A percentile compares a stretch with the other conserved stretches of the same genome.
phyloP scores from a whole-genome alignment of 176 grass and related monocot species.

The Elaeis guineensis region DNA sequence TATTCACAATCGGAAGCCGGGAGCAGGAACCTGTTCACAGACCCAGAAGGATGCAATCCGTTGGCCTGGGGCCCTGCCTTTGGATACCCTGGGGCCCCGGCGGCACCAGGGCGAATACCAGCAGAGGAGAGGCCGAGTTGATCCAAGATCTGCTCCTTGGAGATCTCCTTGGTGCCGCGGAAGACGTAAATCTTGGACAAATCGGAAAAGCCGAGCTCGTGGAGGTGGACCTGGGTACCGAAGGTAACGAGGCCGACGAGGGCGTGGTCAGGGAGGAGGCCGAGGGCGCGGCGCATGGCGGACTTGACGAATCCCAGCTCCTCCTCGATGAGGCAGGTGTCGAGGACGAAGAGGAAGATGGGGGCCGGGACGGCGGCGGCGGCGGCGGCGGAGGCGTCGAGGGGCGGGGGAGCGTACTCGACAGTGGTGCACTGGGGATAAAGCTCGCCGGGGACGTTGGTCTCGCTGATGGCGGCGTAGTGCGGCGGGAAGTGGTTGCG shows the following conservation, averaged over 20 bases:
- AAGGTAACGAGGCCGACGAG: slow-evolving; percentile 90
- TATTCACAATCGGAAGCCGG: slow-evolving; percentile 84
- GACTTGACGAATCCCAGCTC: slow-evolving; percentile 79
- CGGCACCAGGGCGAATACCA: slow-evolving; percentile 20
- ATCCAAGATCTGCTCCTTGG: slow-evolving; percentile 94
- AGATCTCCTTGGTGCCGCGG: slow-evolving; percentile 90
- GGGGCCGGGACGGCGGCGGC: slow-evolving; percentile 34
- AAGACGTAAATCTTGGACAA: slow-evolving; percentile 96
- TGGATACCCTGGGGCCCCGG: slow-evolving; percentile 33
- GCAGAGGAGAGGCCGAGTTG: slow-evolving; percentile 61
- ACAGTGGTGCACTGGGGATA: slow-evolving; percentile 79
- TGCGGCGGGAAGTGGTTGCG: slow-evolving; percentile 92
- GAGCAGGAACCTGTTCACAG: slow-evolving; percentile 78
- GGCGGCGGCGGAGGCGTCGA: slow-evolving; percentile 13
- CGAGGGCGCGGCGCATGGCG: slow-evolving; percentile 72
- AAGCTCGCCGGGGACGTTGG: slow-evolving; percentile 80
- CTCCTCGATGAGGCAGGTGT: slow-evolving; percentile 96
- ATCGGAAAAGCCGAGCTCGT: slow-evolving; percentile 88
- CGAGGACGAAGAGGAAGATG: slow-evolving; percentile 89
- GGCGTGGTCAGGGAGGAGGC: slow-evolving; percentile 75
- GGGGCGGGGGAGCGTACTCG: slow-evolving; percentile 50
- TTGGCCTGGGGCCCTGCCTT: slow-evolving; percentile 46
- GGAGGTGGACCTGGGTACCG: slow-evolving; percentile 91
- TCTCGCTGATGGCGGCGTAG: slow-evolving; percentile 76
- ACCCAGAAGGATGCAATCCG: slow-evolving; percentile 43